Evolutionary conservation across 2,329 filamentous ascomycete genomes (phyloP).

Genomic region (Ophiocordyceps camponoti-saundersi): DNA sequence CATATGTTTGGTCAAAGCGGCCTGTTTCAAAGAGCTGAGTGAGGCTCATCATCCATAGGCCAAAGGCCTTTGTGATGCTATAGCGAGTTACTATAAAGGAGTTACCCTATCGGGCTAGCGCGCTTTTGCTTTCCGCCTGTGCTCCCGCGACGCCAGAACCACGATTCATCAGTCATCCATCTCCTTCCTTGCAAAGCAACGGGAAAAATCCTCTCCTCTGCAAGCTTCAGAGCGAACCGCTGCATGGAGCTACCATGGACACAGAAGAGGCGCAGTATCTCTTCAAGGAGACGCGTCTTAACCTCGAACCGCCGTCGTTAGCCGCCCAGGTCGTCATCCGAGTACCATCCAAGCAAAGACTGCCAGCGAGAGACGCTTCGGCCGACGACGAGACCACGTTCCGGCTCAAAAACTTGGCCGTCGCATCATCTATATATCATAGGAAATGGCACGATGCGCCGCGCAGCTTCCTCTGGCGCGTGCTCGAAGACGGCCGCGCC

Average conservation of each 20-base stretch:
- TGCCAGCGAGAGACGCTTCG: conserved; percentile 10
- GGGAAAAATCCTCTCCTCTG: conserved; percentile 3
- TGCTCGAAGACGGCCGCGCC: conserved; percentile 62
- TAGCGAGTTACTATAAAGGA: conserved; percentile 9
- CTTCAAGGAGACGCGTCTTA: conserved; percentile 78
- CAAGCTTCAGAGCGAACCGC: conserved; percentile 7
- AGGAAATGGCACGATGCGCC: conserved; percentile 60
- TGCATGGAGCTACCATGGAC: conserved; percentile 53
- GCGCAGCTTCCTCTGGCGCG: conserved; percentile 77
- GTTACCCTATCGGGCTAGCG: conserved; percentile 20
- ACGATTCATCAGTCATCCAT: background rate
- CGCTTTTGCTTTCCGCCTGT: background rate
- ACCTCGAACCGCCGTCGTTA: conserved; percentile 55
- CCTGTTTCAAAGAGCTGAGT: background rate
- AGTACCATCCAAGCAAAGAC: conserved; percentile 37
- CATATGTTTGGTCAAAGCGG: no score
- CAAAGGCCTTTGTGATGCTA: background rate
- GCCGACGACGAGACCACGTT: conserved; percentile 60
- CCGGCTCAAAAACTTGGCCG: conserved; percentile 55
- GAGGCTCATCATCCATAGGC: no score
- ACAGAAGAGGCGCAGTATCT: conserved; percentile 44
- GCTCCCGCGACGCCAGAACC: conserved; percentile 6
- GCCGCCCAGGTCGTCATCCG: conserved; percentile 55
- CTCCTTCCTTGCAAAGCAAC: conserved; percentile 14
- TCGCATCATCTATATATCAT: conserved; percentile 70